Evolutionary conservation across 371 early-diverging fungal species (phyloP).

Genomic region (Mucor lusitanicus): DNA sequence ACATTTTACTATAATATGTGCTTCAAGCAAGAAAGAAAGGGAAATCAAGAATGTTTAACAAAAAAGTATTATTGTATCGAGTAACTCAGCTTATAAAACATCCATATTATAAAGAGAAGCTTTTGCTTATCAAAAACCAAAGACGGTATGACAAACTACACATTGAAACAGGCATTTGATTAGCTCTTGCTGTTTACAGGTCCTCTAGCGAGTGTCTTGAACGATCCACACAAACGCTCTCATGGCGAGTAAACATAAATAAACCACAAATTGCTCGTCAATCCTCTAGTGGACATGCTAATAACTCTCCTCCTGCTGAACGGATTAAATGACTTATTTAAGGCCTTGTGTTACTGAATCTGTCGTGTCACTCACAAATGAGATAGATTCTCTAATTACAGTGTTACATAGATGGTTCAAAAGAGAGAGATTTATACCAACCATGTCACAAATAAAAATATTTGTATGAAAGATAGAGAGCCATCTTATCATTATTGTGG

Average conservation of each 20-base stretch:
- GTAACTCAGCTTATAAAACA: neutral
- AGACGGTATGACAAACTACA: neutral
- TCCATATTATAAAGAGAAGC: neutral
- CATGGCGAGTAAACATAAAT: neutral
- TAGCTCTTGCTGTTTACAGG: neutral
- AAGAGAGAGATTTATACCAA: neutral
- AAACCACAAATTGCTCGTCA: neutral
- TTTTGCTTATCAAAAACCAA: neutral
- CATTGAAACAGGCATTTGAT: neutral
- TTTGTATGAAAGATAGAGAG: neutral
- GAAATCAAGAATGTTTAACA: slow-evolving; percentile 4
- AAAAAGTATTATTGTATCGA: neutral
- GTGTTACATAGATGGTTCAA: neutral
- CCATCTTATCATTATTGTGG: neutral
- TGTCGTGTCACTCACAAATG: neutral
- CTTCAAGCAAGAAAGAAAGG: slow-evolving; percentile 70
- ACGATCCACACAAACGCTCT: neutral
- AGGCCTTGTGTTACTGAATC: neutral
- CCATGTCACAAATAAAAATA: neutral
- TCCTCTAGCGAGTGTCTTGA: neutral
- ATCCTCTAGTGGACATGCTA: neutral
- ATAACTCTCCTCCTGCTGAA: neutral
- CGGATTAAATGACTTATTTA: neutral
- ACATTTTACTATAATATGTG: slow-evolving; percentile 51
- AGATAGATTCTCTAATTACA: neutral